Conservation (phyloP, 2,329 filamentous ascomycete genomes). For the Cadophora sp. region DNA sequence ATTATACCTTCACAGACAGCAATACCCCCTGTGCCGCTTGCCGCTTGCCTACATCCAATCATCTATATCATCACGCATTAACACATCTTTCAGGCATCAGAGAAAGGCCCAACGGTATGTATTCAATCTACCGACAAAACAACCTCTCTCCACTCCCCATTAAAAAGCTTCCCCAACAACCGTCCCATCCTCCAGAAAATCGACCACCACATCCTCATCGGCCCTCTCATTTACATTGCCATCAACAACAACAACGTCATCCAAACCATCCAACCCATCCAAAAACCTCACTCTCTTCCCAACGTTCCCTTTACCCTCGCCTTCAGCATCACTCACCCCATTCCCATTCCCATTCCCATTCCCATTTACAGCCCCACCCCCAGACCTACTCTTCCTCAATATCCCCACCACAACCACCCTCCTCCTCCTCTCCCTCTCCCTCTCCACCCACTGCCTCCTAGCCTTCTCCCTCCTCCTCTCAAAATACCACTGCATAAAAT, state of each 20-base stretch:
- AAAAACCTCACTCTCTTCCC: conserved; percentile 11
- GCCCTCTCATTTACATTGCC: not conserved
- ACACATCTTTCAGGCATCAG: not conserved
- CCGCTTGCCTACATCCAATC: no score
- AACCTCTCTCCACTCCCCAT: not conserved
- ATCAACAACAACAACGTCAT: not conserved
- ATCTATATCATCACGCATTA: not conserved
- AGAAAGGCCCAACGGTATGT: not conserved
- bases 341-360: no score
- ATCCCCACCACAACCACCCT: conserved; percentile 20
- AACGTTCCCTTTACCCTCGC: not conserved
- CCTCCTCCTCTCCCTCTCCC: conserved; percentile 9
- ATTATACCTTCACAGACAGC: no score
- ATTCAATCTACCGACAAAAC: not conserved
- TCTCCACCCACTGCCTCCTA: conserved; percentile 12
- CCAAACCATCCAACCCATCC: not conserved
- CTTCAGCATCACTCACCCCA: no score
- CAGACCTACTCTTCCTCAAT: conserved; percentile 11
- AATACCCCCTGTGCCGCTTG: no score
- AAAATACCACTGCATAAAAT: not conserved
- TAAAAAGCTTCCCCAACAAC: conserved; percentile 7
- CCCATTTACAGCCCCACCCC: not conserved
- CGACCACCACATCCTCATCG: conserved; percentile 2
- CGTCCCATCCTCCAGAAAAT: conserved; percentile 4
- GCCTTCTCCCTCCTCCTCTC: conserved; percentile 2